phyloP scores from a whole-genome alignment of 2,329 filamentous ascomycete species.

The Davidsoniella neocaledoniae region DNA sequence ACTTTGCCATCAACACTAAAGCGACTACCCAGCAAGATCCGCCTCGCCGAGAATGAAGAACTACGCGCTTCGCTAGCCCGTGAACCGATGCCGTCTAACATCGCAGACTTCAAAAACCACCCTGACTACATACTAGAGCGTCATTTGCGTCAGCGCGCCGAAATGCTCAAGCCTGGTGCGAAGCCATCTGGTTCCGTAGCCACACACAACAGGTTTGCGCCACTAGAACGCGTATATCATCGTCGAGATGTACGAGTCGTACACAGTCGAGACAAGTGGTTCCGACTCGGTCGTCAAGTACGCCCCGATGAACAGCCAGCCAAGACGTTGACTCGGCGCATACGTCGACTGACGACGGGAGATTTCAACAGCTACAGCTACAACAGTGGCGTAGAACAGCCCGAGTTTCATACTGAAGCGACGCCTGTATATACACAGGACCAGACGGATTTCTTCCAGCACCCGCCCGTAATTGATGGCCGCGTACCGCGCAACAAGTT shows the following conservation, averaged over 20 bases:
- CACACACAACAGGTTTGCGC: conserved; percentile 38
- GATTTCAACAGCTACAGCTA: too few species aligned
- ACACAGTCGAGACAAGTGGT: conserved; percentile 76
- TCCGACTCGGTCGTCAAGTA: conserved; percentile 67
- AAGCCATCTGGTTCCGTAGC: conserved; percentile 62
- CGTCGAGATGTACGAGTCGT: conserved; percentile 65
- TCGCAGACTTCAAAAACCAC: conserved; percentile 77
- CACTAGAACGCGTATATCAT: conserved; percentile 65
- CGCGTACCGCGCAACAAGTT: conserved; percentile 78
- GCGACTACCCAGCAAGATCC: conserved; percentile 40
- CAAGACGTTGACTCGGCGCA: conserved; percentile 41
- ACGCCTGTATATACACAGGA: conserved; percentile 43
- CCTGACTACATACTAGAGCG: conserved; percentile 70
- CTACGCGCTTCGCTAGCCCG: conserved; percentile 51
- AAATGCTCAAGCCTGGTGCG: conserved; percentile 58
- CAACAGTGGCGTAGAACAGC: conserved; percentile 15
- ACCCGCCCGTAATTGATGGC: conserved; percentile 60
- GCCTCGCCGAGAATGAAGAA: conserved; percentile 71
- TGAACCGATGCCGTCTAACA: conserved; percentile 73
- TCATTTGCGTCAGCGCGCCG: conserved; percentile 58
- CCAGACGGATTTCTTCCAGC: conserved; percentile 56
- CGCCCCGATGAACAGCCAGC: conserved; percentile 63
- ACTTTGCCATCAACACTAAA: conserved; percentile 20
- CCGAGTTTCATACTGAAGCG: conserved; percentile 17
- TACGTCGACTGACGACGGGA: conserved; percentile 15